These are phyloP conservation scores for Tolypocladium sp. DNA, from an alignment of 2,329 filamentous ascomycete species.

Conservation along the genomic window DNA sequence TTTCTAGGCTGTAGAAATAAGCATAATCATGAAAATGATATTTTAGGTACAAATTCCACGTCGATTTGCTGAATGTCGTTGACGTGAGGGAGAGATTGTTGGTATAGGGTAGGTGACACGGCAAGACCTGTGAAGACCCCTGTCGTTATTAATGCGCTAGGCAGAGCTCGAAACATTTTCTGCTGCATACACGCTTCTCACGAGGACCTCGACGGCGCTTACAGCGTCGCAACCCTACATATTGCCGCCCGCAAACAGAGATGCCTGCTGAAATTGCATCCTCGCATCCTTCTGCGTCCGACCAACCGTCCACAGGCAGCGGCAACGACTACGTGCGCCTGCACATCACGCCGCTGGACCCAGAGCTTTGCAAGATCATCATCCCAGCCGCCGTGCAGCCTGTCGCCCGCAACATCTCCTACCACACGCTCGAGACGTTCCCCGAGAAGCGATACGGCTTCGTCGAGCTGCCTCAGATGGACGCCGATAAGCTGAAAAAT, in stretches of 20 bases:
- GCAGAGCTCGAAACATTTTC: neutral
- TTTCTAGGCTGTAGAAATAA: neutral
- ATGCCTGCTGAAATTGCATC: conserved; percentile 13
- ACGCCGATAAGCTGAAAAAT: conserved; percentile 84
- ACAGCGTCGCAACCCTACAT: neutral
- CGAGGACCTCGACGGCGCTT: neutral
- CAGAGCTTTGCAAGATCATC: conserved; percentile 62
- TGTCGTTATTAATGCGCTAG: neutral
- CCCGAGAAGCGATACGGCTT: conserved; percentile 88
- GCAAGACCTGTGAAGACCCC: neutral
- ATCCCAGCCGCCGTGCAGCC: conserved; percentile 59
- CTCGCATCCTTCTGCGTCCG: neutral
- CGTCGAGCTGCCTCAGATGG: conserved; percentile 68
- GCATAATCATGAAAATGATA: no score
- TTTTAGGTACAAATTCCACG: neutral
- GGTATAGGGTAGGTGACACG: neutral
- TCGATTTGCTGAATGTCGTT: neutral
- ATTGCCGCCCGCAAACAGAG: conserved; percentile 5
- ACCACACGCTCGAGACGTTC: conserved; percentile 75
- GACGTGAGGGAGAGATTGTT: neutral
- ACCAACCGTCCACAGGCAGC: conserved; percentile 5
- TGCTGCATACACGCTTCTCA: neutral
- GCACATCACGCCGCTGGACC: conserved; percentile 80
- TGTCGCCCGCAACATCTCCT: conserved; percentile 73
- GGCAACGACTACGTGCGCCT: conserved; percentile 35